Base-by-base conservation (phyloP, 345 rosid genomes). In the Syzygium oleosum region DNA sequence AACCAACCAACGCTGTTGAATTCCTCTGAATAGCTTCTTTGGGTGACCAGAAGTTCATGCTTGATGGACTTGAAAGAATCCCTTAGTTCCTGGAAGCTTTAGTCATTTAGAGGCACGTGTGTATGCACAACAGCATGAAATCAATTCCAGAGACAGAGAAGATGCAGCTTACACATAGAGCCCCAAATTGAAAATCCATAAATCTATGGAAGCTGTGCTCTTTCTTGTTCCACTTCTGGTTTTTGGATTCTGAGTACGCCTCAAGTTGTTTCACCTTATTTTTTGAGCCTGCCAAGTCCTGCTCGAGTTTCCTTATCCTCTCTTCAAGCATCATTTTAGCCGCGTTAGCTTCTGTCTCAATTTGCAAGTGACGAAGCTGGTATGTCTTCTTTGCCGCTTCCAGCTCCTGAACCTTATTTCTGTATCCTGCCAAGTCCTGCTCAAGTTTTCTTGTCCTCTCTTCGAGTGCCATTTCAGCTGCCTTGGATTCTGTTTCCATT, bases 11-110 rank as follows among this genome's bases (percentile, higher is more conserved):
- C 84, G 89, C 84, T 89, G 88, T 87, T 88, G 87, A 94, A 93
- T 84, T 96, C 96, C 88, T 92, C 94, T 9, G 90, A 51, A 84
- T 94, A 93, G 90, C 89, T 91, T 52, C 89, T 88, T 84, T 91
- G 94, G 46, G 92, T 92, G 54, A 89, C 88, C 31, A 90, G 43
- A 86, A 96, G 87, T 90, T 98, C 97, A 88, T 92, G 92, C 91
- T 93, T 95, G 92, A 97, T 94, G 91, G 94, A 89, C 85, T 88
- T 87, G 25, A 93, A 94, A 87, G 93, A 91, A 31, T 84, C 85
- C 88, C 93, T 93, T 91, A 98, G 85, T 51, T 93, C 97, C 99
- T 98, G 92, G 25, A 89, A 25, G 84, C 79, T 89, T 84, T 52
- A 68, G 86, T 38, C 55, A 85, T 52, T 90, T 61, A 89, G 52